Conservation (phyloP, 345 rosid species). For the Schrenkiella parvula region DNA sequence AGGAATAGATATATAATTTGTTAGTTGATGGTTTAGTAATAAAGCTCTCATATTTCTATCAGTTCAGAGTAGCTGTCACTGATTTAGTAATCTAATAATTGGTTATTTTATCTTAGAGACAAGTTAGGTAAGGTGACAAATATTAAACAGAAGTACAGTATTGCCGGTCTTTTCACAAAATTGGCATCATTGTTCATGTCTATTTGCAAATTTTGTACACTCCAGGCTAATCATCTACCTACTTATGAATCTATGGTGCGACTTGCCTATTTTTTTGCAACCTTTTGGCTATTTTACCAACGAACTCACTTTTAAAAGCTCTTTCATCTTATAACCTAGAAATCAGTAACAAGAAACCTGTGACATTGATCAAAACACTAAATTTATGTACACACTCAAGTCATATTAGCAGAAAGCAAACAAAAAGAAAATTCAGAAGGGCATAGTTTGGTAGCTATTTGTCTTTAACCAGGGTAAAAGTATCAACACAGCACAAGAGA, state of each 20-base stretch:
- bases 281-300: not conserved
- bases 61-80: not conserved
- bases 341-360: not conserved
- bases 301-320: not conserved
- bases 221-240: not conserved
- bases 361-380: not conserved
- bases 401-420: not conserved
- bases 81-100: not conserved
- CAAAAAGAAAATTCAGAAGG: not conserved
- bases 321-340: not conserved
- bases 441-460: not conserved
- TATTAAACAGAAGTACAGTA: not conserved
- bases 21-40: too few relatives aligned
- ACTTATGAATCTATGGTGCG: not conserved
- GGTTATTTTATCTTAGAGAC: not conserved
- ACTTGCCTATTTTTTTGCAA: not conserved
- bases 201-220: not conserved
- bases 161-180: not conserved
- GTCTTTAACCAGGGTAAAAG: not conserved
- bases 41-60: not conserved
- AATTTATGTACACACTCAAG: constrained; percentile 16
- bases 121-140: not conserved
- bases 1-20: too few relatives aligned
- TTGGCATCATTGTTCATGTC: not conserved
- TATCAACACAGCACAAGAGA: constrained; percentile 14